phyloP scores from a whole-genome alignment of 192 early-diverging fungal species.

The Spinellus fusiger region DNA sequence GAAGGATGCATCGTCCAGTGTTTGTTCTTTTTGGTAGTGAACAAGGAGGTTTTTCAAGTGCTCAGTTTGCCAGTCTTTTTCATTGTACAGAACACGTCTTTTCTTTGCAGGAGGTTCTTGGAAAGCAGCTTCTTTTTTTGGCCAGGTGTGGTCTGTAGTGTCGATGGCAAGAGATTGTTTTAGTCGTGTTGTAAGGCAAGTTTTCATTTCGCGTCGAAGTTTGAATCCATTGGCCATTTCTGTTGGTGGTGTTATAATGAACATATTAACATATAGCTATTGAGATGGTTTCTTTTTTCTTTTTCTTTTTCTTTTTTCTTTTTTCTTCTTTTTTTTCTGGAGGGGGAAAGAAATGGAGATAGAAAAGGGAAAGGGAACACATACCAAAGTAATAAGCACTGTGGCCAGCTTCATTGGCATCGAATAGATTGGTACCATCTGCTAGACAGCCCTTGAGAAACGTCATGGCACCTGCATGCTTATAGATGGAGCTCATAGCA shows the following conservation, averaged over 20 bases:
- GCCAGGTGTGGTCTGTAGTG: slow-evolving; percentile 1
- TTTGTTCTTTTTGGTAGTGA: slow-evolving; percentile 36
- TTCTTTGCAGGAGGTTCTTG: too few species aligned
- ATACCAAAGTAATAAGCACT: slow-evolving; percentile 49
- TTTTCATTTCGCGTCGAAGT: slow-evolving; percentile 54
- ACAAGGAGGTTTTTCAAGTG: slow-evolving; percentile 15
- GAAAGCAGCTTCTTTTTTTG: slow-evolving; percentile 1
- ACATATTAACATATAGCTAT: neutral
- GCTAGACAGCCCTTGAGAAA: slow-evolving; percentile 17
- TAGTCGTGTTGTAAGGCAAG: slow-evolving; percentile 43
- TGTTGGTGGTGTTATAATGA: neutral
- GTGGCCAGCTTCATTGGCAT: slow-evolving; percentile 20
- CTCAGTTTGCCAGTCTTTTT: slow-evolving; percentile 20
- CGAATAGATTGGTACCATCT: neutral
- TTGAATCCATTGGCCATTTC: slow-evolving; percentile 60
- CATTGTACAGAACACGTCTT: too few species aligned
- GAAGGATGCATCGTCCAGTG: slow-evolving; percentile 35
- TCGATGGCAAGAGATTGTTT: neutral
- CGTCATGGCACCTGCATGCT: neutral
- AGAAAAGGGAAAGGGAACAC: too few species aligned
- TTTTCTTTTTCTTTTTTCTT: too few species aligned
- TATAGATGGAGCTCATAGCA: slow-evolving; percentile 4
- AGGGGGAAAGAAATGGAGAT: too few species aligned
- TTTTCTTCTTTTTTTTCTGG: too few species aligned
- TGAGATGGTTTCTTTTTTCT: too few species aligned